phyloP scores from a whole-genome alignment of 495 filamentous ascomycete species.

The Echria macrotheca region DNA sequence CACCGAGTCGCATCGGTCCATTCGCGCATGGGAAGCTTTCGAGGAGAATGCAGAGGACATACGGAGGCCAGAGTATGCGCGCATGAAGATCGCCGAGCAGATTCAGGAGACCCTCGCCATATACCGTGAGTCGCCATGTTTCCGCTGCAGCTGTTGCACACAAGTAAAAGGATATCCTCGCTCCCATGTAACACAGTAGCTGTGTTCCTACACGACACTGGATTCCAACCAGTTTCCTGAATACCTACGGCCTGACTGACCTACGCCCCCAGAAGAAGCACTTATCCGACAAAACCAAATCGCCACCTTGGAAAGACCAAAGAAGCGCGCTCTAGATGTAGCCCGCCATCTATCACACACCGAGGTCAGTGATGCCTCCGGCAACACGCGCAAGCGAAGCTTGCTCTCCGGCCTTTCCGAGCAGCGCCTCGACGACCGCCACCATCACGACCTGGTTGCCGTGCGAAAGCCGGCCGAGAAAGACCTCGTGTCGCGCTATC shows the following conservation, averaged over 20 bases:
- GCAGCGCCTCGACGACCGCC: not conserved
- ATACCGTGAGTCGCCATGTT: constrained; percentile 1
- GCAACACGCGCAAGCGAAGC: not conserved
- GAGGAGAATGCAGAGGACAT: not conserved
- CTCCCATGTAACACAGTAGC: too few species aligned
- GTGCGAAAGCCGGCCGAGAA: not conserved
- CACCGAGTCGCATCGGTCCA: not conserved
- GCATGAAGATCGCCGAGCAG: constrained; percentile 1
- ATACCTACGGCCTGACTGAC: too few species aligned
- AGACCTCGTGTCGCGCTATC: not conserved
- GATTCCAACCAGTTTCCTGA: too few species aligned
- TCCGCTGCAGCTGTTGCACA: too few species aligned
- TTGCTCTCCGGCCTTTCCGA: constrained; percentile 1
- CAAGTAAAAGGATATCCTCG: too few species aligned
- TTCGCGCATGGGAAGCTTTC: constrained; percentile 6
- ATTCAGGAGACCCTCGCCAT: not conserved
- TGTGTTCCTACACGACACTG: too few species aligned
- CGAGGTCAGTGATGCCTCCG: too few species aligned
- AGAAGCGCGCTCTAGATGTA: too few species aligned
- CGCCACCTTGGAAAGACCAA: too few species aligned
- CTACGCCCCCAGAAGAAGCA: too few species aligned
- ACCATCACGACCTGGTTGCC: not conserved
- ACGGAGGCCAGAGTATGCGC: not conserved
- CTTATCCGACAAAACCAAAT: too few species aligned
- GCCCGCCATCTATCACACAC: too few species aligned